phyloP scores from a whole-genome alignment of 805 yeast genomes.

The Yarrowia deformans region DNA sequence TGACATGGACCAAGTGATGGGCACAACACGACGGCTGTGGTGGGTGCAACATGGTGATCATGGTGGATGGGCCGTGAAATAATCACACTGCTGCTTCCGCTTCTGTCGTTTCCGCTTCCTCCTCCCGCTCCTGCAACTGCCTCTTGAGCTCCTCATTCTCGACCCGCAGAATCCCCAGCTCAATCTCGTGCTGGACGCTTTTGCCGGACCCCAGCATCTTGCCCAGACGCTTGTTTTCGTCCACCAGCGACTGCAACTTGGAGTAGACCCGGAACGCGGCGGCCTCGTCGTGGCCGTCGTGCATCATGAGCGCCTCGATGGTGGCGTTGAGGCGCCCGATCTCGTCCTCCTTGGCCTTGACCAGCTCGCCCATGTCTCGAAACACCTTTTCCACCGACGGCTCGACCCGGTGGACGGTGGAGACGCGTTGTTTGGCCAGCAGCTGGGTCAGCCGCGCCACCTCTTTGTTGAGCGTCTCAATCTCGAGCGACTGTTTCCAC shows the following conservation, averaged over 20 bases:
- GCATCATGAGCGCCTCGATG: slow-evolving; percentile 17
- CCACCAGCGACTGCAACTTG: slow-evolving; percentile 12
- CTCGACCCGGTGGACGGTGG: slow-evolving; percentile 10
- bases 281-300: not conserved
- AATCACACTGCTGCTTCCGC: too few relatives aligned
- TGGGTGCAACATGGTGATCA: too few relatives aligned
- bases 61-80: too few relatives aligned
- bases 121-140: not conserved
- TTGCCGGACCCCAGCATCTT: slow-evolving; percentile 16
- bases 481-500: slow-evolving; percentile 12
- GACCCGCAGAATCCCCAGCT: slow-evolving; percentile 22
- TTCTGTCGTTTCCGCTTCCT: too few relatives aligned
- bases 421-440: not conserved
- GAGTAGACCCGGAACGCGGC: slow-evolving; percentile 23
- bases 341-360: slow-evolving; percentile 21
- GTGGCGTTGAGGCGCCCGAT: slow-evolving; percentile 7
- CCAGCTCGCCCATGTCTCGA: slow-evolving; percentile 14
- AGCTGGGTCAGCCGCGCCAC: slow-evolving; percentile 10
- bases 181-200: slow-evolving; percentile 15
- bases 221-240: slow-evolving; percentile 14
- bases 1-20: too few relatives aligned
- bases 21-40: too few relatives aligned
- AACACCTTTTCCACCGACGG: slow-evolving; percentile 20
- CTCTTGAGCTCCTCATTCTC: slow-evolving; percentile 19
- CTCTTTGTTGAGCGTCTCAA: slow-evolving; percentile 19